phyloP scores from a whole-genome alignment of 805 yeast species.

The Blastobotrys americana region DNA sequence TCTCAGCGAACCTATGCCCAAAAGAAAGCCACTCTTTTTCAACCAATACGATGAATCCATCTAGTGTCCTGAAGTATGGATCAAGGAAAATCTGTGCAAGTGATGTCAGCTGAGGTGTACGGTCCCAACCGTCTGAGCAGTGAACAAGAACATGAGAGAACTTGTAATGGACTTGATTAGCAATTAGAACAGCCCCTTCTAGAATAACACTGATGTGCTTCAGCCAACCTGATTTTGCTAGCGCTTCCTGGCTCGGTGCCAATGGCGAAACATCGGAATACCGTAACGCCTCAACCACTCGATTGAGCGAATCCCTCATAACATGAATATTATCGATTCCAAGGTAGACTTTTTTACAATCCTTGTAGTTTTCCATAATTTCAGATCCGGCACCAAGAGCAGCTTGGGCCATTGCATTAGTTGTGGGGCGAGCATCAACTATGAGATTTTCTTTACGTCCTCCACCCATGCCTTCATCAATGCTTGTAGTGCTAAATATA shows the following conservation, averaged over 20 bases:
- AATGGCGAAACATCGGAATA: slow-evolving; percentile 57
- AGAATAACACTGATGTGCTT: slow-evolving; percentile 60
- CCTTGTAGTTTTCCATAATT: slow-evolving; percentile 75
- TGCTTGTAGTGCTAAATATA: slow-evolving; percentile 55
- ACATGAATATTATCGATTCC: slow-evolving; percentile 95
- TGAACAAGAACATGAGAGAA: slow-evolving; percentile 79
- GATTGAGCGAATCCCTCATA: slow-evolving; percentile 75
- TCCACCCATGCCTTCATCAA: slow-evolving; percentile 22
- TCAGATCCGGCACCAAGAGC: slow-evolving; percentile 99
- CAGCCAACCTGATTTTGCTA: slow-evolving; percentile 72
- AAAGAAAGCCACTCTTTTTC: slow-evolving; percentile 96
- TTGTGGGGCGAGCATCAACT: slow-evolving; percentile 85
- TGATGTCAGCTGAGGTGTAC: slow-evolving; percentile 85
- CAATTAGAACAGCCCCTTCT: slow-evolving; percentile 67
- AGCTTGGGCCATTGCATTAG: slow-evolving; percentile 94
- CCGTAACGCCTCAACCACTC: slow-evolving; percentile 53
- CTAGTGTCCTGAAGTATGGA: slow-evolving; percentile 79
- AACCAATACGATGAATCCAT: slow-evolving; percentile 77
- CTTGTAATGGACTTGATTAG: slow-evolving; percentile 75
- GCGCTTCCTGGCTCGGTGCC: slow-evolving; percentile 46
- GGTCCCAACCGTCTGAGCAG: slow-evolving; percentile 98
- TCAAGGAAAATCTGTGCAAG: slow-evolving; percentile 81
- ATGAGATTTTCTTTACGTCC: slow-evolving; percentile 52
- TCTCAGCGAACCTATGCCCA: slow-evolving; percentile 82
- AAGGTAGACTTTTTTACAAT: slow-evolving; percentile 63